Evolutionary conservation across 352 stramenopile species (phyloP).

Genomic region (Pythium sp.): DNA sequence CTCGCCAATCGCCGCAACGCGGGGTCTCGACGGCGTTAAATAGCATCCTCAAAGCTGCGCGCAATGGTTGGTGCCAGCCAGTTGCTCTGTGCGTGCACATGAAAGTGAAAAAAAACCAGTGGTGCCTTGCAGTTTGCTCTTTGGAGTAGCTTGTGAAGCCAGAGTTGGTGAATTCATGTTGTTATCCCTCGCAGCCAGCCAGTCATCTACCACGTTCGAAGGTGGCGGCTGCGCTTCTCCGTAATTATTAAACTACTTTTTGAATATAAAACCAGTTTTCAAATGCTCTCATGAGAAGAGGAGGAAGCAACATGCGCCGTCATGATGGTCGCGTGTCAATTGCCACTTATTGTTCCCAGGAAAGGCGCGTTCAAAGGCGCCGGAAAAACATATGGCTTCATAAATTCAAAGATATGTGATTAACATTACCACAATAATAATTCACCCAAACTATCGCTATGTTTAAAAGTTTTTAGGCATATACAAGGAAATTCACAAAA

Average conservation of each 20-base stretch:
- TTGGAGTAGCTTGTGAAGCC: background rate
- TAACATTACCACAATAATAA: background rate
- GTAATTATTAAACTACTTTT: conserved; percentile 11
- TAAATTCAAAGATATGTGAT: background rate
- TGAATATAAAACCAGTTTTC: background rate
- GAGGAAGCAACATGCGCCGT: background rate
- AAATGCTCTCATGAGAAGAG: background rate
- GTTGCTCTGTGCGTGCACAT: background rate
- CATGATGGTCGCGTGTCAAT: background rate
- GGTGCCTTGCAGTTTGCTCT: background rate
- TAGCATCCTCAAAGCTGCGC: background rate
- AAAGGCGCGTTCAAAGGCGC: background rate
- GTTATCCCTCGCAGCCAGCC: background rate
- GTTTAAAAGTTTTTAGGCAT: background rate
- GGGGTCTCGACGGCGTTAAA: conserved; percentile 16
- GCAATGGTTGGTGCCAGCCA: background rate
- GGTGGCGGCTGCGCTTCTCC: background rate
- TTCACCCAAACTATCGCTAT: background rate
- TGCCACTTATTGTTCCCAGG: background rate
- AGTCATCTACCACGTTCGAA: background rate
- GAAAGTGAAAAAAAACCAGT: background rate
- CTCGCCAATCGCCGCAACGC: conserved; percentile 15
- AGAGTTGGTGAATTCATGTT: background rate
- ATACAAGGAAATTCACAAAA: background rate
- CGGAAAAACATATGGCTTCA: conserved; percentile 4